phyloP scores from a whole-genome alignment of 2,329 filamentous ascomycete species.

The Clathrospora elynae region DNA sequence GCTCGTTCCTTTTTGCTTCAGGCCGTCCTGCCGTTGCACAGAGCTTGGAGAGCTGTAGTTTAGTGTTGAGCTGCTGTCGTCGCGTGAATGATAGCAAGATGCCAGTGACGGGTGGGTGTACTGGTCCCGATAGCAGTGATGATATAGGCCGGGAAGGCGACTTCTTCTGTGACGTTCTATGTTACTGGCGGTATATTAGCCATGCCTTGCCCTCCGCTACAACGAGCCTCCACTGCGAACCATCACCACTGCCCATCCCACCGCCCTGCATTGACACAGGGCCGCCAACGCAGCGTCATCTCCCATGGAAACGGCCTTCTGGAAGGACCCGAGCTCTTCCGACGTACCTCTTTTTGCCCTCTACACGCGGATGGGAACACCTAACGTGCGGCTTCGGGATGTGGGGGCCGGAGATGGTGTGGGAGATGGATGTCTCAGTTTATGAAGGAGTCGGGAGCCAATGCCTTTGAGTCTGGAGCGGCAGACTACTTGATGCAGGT shows the following conservation, averaged over 20 bases:
- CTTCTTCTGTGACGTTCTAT: conserved; percentile 26
- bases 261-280: conserved; percentile 9
- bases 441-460: conserved; percentile 27
- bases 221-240: neutral
- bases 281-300: conserved; percentile 2
- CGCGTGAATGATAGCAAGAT: conserved; percentile 11
- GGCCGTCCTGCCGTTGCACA: conserved; percentile 14
- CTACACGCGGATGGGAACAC: conserved; percentile 14
- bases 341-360: conserved; percentile 31
- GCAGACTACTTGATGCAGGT: conserved; percentile 36
- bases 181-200: conserved; percentile 39
- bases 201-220: conserved; percentile 32
- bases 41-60: no score
- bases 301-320: conserved; percentile 3
- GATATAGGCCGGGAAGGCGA: conserved; percentile 10
- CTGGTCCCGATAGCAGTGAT: conserved; percentile 13
- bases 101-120: conserved; percentile 3
- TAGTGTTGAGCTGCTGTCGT: conserved; percentile 3
- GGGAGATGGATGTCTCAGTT: conserved; percentile 35
- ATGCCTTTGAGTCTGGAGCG: conserved; percentile 32
- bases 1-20: conserved; percentile 3
- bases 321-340: conserved; percentile 21
- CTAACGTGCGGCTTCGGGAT: conserved; percentile 18
- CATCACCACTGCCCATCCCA: conserved; percentile 3
- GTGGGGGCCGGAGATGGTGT: conserved; percentile 21